Base-by-base conservation (phyloP, 2,329 filamentous ascomycete species). In the Colletotrichum sp. region DNA sequence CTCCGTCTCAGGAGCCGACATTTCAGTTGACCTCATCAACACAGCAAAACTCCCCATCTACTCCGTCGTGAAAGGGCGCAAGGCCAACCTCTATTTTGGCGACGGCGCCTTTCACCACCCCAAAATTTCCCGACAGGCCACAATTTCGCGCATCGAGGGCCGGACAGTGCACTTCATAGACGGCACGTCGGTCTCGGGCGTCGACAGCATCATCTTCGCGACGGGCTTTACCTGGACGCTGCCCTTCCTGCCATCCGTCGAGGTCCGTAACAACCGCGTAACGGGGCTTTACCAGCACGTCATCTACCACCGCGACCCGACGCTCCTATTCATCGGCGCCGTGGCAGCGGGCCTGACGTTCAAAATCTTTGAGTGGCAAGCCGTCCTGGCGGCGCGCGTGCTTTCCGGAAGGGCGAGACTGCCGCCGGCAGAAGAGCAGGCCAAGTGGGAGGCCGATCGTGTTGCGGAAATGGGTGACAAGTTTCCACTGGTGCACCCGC, bases 281-380 rank as follows among this genome's bases (percentile, higher is more conserved):
- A 88, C 89, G 0, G 87, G 86, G 10, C 82, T 93, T 0, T 93
- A 91, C 78, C 89, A 91, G 79, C 91, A 93, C 79, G 84, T 92
- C 1, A 89, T 92, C 8, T 91, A 87, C 81, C 85, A 84, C 39
- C 78, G 86, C 21, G 91, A 93, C 77, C 89, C 90, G 0, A 89
- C 87, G 0, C 83, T 93, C 12, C 82, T 89, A 4, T 93, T 93
- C 79, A 85, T 93, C 4, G 92, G 91, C 30, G 92, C 91, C 6
- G 90, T 89, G 0, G 84, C 85, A 2, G 89, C 89, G 0, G 90
- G 90, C 0, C 82, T 94, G 32, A 94, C 92, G 0, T 94, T 94
- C 84, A 93, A 92, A 80, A 88, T 93, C 34, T 93, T 93, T 71
- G 92, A 94, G 83, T 93, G 91, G 90, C 92, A 94, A 79, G 91